Percentiles rank a stretch among this genome's conserved stretches.
These are phyloP conservation scores for Penicillium crustosum DNA, from an alignment of 2,329 filamentous ascomycete species.

Conservation along the genomic window DNA sequence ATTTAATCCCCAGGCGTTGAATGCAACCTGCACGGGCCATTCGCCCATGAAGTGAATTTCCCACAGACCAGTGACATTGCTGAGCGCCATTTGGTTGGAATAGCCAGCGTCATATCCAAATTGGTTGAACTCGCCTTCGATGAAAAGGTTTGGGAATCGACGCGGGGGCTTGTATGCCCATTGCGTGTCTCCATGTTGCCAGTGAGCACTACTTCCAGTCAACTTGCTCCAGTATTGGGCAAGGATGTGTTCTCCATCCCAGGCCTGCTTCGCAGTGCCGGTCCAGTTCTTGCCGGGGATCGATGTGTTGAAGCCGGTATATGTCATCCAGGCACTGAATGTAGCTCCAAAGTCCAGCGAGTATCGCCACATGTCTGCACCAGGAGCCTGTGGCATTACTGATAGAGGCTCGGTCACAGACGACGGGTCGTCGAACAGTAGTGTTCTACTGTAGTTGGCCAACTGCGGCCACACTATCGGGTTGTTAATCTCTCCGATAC, in stretches of 20 bases:
- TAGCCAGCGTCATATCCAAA: slow-evolving; percentile 64
- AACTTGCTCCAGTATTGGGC: slow-evolving; percentile 63
- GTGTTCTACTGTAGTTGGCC: slow-evolving; percentile 58
- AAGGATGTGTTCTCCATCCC: slow-evolving; percentile 62
- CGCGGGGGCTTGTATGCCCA: slow-evolving; percentile 44
- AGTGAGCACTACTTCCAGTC: slow-evolving; percentile 59
- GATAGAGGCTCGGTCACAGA: slow-evolving; percentile 44
- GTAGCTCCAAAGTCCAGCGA: slow-evolving; percentile 60
- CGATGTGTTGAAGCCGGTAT: slow-evolving; percentile 52
- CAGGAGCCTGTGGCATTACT: slow-evolving; percentile 58
- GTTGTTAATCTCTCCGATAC: slow-evolving; percentile 58
- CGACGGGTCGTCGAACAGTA: slow-evolving; percentile 47
- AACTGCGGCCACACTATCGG: slow-evolving; percentile 57
- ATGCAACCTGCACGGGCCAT: slow-evolving; percentile 61
- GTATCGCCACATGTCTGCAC: slow-evolving; percentile 63
- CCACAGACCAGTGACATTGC: slow-evolving; percentile 53
- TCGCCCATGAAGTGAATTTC: slow-evolving; percentile 61
- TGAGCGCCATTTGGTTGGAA: slow-evolving; percentile 53
- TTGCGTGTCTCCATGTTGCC: slow-evolving; percentile 57
- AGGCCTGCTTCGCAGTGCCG: slow-evolving; percentile 59
- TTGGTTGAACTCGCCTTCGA: slow-evolving; percentile 63
- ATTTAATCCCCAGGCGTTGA: slow-evolving; percentile 68
- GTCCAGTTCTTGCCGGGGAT: slow-evolving; percentile 54
- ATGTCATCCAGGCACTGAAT: slow-evolving; percentile 60
- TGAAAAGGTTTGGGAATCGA: slow-evolving; percentile 62